These are phyloP conservation scores for Ensete ventricosum DNA, from an alignment of 176 grass and related monocot species.

Conservation along the genomic window DNA sequence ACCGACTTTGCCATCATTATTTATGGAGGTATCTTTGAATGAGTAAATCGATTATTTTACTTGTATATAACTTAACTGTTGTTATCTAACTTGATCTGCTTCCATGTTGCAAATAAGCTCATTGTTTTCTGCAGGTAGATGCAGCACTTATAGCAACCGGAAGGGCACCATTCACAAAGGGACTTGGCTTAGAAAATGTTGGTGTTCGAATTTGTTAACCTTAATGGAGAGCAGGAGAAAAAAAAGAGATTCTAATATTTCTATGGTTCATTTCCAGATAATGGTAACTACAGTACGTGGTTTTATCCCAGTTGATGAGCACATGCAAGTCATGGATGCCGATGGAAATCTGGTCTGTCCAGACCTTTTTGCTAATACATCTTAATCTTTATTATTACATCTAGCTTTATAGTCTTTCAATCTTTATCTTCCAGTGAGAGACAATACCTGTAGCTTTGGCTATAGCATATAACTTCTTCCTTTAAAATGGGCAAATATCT, in stretches of 20 bases:
- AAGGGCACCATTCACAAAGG: constrained; percentile 90
- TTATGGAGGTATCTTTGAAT: no score
- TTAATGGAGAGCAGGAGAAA: neutral
- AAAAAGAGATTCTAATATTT: neutral
- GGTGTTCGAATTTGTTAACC: constrained; percentile 16
- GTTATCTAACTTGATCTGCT: neutral
- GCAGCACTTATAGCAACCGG: constrained; percentile 97
- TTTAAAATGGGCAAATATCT: neutral
- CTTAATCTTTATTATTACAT: neutral
- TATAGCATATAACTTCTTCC: neutral
- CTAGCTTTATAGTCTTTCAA: neutral
- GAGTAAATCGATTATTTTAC: no score
- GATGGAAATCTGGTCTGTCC: constrained; percentile 67
- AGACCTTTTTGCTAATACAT: neutral
- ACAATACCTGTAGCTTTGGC: neutral
- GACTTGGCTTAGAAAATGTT: constrained; percentile 99
- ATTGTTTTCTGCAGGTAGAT: constrained; percentile 46
- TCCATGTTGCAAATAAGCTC: neutral
- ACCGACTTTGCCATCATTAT: no score
- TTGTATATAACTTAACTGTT: no score
- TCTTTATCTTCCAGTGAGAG: neutral
- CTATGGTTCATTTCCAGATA: constrained; percentile 30
- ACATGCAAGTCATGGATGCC: constrained; percentile 77
- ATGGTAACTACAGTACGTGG: constrained; percentile 81
- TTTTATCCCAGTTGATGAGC: constrained; percentile 94